Conservation (phyloP, 192 early-diverging fungal genomes). For the Pecoramyces ruminantium region DNA sequence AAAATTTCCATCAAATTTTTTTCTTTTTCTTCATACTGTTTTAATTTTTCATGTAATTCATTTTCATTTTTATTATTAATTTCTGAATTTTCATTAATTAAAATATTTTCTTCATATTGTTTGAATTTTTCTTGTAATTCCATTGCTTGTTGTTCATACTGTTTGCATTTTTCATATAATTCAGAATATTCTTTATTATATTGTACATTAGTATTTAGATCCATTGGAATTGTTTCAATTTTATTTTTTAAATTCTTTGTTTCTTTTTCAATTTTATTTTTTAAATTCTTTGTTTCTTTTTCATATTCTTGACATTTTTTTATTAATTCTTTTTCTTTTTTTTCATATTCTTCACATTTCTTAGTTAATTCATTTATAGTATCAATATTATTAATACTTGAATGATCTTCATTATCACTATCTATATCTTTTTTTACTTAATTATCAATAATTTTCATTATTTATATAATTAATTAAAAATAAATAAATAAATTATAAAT, state of each 20-base stretch:
- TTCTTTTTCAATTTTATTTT: neutral
- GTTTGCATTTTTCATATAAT: neutral
- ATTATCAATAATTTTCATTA: neutral
- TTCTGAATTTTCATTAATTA: neutral
- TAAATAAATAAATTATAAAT: neutral
- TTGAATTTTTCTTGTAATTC: neutral
- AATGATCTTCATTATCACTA: too few relatives aligned
- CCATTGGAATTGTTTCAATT: too few relatives aligned
- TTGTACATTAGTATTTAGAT: neutral
- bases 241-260: too few relatives aligned
- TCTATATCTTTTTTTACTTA: neutral
- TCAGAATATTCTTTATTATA: neutral
- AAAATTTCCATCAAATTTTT: neutral
- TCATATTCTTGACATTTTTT: neutral
- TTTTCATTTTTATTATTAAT: neutral
- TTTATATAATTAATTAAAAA: neutral
- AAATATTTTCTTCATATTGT: neutral
- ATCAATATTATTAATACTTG: neutral
- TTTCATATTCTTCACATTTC: neutral
- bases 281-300: too few relatives aligned
- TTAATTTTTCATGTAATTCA: neutral
- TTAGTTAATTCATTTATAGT: neutral
- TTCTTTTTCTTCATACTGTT: neutral
- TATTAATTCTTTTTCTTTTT: neutral
- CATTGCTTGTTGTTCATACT: neutral